Percentiles rank a stretch among this genome's conserved stretches.
Conservation (phyloP, 176 grass and related monocot species). For the Urochloa ruziziensis region DNA sequence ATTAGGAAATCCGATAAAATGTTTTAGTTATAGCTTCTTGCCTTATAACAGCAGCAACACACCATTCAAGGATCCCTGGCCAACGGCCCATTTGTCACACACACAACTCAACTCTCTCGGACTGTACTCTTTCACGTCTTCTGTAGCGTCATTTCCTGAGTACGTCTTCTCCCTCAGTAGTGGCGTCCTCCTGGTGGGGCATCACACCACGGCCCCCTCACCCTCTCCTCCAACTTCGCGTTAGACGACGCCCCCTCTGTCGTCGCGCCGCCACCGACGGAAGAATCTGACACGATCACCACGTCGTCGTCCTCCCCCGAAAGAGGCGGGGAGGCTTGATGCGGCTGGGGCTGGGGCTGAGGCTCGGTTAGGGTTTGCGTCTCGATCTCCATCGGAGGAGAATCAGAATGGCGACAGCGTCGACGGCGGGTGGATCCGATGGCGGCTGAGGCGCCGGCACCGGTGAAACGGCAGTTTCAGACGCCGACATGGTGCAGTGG, state of each 20-base stretch:
- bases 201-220: conserved; percentile 93
- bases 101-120: too few relatives aligned
- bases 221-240: conserved; percentile 49
- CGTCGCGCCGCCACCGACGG: background rate
- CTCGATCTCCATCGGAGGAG: background rate
- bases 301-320: conserved; percentile 47
- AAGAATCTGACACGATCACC: conserved; percentile 11
- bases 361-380: background rate
- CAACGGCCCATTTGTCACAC: too few relatives aligned
- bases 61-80: too few relatives aligned
- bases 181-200: conserved; percentile 82
- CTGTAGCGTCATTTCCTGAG: too few relatives aligned
- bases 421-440: conserved; percentile 14
- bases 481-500: conserved; percentile 36
- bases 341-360: conserved; percentile 11
- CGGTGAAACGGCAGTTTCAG: conserved; percentile 59
- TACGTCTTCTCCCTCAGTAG: too few relatives aligned
- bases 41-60: too few relatives aligned
- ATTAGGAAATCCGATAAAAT: too few relatives aligned
- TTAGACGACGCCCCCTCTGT: background rate
- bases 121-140: too few relatives aligned
- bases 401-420: background rate
- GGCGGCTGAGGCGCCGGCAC: conserved; percentile 38
- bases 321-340: conserved; percentile 29
- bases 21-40: too few relatives aligned